phyloP scores from a whole-genome alignment of 2,329 filamentous ascomycete genomes.

The Fusarium musae region DNA sequence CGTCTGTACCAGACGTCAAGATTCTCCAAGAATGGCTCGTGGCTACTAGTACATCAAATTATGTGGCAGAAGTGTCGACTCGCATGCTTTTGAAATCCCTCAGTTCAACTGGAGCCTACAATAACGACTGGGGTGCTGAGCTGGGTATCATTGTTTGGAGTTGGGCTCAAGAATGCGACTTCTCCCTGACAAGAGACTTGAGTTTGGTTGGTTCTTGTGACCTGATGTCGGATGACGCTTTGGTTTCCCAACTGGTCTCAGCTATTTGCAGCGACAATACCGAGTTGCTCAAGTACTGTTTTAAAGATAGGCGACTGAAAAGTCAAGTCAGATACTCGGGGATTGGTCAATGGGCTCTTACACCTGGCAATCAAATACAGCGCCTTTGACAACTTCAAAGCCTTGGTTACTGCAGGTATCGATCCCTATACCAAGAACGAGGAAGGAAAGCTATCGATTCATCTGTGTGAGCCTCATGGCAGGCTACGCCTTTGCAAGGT shows the following conservation, averaged over 20 bases:
- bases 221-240: neutral
- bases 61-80: neutral
- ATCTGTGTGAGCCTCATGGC: neutral
- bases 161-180: neutral
- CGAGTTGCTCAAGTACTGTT: neutral
- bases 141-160: neutral
- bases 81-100: neutral
- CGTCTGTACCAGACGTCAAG: neutral
- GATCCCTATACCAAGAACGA: neutral
- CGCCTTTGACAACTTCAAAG: neutral
- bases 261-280: neutral
- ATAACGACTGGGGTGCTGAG: neutral
- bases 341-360: accelerated
- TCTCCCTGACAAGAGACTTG: neutral
- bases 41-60: neutral
- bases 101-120: neutral
- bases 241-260: neutral
- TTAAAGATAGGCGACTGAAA: neutral
- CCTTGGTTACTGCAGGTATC: neutral
- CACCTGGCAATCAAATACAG: neutral
- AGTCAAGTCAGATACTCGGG: neutral
- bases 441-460: neutral
- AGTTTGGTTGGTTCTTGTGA: neutral
- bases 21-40: neutral
- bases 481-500: too few species aligned